Conservation (phyloP, 2,329 filamentous ascomycete genomes). For the Fusarium anthophilum region DNA sequence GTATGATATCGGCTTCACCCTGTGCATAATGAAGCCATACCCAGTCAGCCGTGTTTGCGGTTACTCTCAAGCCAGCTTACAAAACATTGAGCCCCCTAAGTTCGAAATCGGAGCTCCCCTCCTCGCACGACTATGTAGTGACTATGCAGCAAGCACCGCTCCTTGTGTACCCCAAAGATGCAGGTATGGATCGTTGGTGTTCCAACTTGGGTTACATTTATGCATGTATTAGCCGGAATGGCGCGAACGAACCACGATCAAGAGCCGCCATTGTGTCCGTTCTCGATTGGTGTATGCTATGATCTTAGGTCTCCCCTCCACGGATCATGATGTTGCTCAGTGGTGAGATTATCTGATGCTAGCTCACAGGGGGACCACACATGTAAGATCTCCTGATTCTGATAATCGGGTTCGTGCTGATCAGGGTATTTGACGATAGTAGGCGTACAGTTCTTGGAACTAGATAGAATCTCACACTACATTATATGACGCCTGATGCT, state of each 20-base stretch:
- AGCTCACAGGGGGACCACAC: constrained; percentile 8
- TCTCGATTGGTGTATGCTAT: not conserved
- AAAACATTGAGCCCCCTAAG: not conserved
- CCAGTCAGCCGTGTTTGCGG: not conserved
- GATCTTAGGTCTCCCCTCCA: not conserved
- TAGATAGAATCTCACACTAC: not conserved
- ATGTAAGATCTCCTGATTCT: constrained; percentile 33
- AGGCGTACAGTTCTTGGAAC: not conserved
- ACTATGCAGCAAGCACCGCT: not conserved
- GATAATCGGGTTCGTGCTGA: not conserved
- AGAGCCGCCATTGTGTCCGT: not conserved
- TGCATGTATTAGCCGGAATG: not conserved
- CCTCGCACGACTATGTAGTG: not conserved
- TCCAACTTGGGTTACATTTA: constrained; percentile 5
- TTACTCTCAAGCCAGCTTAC: not conserved
- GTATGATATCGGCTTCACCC: not conserved
- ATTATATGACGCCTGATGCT: not conserved
- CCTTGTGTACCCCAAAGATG: not conserved
- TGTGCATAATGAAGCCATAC: not conserved
- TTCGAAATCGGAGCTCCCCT: not conserved
- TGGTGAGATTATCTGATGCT: constrained; percentile 1
- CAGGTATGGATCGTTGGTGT: constrained; percentile 7
- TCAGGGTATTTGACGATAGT: not conserved
- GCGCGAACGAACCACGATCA: not conserved
- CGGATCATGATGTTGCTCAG: not conserved